A percentile compares a stretch with the other conserved stretches of the same genome.
These are phyloP conservation scores for Debaryomycetaceae sp. DNA, from an alignment of 1,139 yeast genomes.

Conservation along the genomic window DNA sequence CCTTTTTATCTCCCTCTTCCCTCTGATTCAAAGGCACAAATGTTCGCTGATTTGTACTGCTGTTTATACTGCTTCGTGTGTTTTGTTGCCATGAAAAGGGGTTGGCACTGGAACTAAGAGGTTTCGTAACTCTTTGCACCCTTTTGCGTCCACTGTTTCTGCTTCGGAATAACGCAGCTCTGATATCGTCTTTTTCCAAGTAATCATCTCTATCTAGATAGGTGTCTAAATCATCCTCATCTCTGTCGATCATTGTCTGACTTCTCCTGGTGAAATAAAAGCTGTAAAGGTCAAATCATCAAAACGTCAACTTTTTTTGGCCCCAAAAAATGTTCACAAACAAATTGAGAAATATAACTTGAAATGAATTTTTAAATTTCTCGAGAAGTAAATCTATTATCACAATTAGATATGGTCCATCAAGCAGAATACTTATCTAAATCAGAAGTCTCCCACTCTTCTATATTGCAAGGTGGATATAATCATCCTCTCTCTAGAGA, in stretches of 20 bases:
- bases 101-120: background rate
- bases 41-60: background rate
- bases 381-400: background rate
- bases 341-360: background rate
- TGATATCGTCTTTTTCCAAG: background rate
- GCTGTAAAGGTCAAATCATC: background rate
- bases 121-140: background rate
- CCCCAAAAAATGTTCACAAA: background rate
- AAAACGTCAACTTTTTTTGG: background rate
- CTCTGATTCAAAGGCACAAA: background rate
- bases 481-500: constrained; percentile 83
- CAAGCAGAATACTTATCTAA: constrained; percentile 64
- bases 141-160: background rate
- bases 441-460: constrained; percentile 62
- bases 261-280: background rate
- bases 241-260: background rate
- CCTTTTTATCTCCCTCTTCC: background rate
- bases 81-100: background rate
- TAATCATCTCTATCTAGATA: background rate
- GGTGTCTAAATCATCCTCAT: background rate
- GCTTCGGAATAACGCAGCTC: background rate
- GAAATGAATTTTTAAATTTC: background rate
- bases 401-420: constrained; percentile 41
- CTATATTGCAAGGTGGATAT: constrained; percentile 90
- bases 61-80: background rate